Base-by-base conservation (phyloP, 768 basidiomycete genomes). In the Gyrodon lividus region DNA sequence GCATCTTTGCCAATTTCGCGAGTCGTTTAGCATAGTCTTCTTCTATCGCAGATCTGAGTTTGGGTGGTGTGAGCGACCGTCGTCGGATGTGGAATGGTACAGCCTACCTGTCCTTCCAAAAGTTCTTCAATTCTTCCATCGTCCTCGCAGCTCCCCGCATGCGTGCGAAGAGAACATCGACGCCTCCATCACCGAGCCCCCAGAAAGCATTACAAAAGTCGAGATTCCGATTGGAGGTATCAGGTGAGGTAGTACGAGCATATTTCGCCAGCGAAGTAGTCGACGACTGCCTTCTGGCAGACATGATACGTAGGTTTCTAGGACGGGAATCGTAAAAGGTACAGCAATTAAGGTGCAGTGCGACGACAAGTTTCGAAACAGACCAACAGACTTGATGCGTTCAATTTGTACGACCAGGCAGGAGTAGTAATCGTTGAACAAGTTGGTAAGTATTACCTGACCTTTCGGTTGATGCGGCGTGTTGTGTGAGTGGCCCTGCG, bases 141-240 rank as follows among this genome's bases (percentile, higher is more conserved):
- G 93, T 94, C 67, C 90, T 80, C 16, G 79, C 69, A 13, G 89
- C 90, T 17, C 91, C 92, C 8, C 92, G 79, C 84, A 96, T 89
- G 54, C 92, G 81, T 28, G 92, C 87, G 66, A 92, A 89, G 28
- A 98, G 76, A 40, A 95, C 92, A 61, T 96, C 92, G 55, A 91
- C 92, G 14, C 94, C 94, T 34, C 79, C 87, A 74, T 97, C 93
- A 24, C 77, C 81, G 17, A 78, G 59, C 10, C 92, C 92, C 97
- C 97, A 98, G 74, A 98, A 98, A 2, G 92, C 83, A 71, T 98
- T 99, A 70, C 95, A 98, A 72, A 94, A 98, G 72, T 97, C 92
- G 61, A 84, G 70, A 9, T 83, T 82, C 50, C 80, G 77, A 58
- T 66, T 62, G 5, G 69, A 59, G 24, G 71, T 62, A 33, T 77